A percentile compares a stretch with the other conserved stretches of the same genome.
Conservation (phyloP, 352 stramenopile genomes). For the Plasmopara muralis region DNA sequence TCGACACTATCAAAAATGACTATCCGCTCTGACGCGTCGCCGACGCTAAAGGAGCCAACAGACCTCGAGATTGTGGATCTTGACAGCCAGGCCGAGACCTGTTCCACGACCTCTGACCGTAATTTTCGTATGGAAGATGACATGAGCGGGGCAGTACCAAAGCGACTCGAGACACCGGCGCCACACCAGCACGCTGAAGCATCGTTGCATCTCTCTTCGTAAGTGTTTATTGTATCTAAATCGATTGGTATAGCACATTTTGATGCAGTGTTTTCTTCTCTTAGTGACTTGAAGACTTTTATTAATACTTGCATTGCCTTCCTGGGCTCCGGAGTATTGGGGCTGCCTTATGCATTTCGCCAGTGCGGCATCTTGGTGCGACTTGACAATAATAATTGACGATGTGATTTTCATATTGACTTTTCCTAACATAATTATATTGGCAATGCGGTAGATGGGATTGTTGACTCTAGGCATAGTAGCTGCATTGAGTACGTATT, state of each 20-base stretch:
- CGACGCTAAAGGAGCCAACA: constrained; percentile 8
- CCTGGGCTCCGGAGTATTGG: constrained; percentile 87
- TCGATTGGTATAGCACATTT: neutral
- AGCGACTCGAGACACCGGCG: constrained; percentile 15
- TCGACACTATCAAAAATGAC: no score
- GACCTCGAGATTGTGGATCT: constrained; percentile 27
- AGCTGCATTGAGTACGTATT: constrained; percentile 51
- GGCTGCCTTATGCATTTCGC: constrained; percentile 86
- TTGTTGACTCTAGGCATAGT: constrained; percentile 48
- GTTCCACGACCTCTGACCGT: constrained; percentile 26
- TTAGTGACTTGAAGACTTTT: constrained; percentile 55
- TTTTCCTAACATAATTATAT: neutral
- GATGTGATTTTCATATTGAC: constrained; percentile 1
- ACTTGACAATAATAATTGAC: constrained; percentile 4
- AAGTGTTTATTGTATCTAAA: neutral
- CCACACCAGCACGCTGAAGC: constrained; percentile 19
- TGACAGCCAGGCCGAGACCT: constrained; percentile 19
- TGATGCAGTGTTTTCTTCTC: neutral
- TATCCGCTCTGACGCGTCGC: neutral
- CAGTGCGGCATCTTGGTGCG: constrained; percentile 73
- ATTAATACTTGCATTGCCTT: constrained; percentile 88
- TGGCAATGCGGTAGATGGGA: constrained; percentile 32
- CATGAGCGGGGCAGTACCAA: constrained; percentile 2
- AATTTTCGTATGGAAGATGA: constrained; percentile 11
- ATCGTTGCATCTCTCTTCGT: constrained; percentile 42